phyloP scores from a whole-genome alignment of 805 yeast species.

The Myxozyma neglecta region DNA sequence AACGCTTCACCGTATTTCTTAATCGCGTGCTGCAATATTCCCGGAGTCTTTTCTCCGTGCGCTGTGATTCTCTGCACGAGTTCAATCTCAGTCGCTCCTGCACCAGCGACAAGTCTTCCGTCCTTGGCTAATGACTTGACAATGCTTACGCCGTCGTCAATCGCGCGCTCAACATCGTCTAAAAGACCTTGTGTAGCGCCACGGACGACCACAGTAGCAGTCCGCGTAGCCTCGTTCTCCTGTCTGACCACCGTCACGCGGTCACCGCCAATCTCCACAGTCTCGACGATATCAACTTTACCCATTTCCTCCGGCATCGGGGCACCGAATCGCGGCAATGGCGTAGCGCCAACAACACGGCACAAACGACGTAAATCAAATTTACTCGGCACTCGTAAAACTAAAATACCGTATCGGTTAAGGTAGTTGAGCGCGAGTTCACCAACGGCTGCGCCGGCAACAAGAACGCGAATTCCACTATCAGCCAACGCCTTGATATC shows the following conservation, averaged over 20 bases:
- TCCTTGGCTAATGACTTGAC: slow-evolving; percentile 87
- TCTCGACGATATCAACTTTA: slow-evolving; percentile 78
- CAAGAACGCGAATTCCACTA: slow-evolving; percentile 80
- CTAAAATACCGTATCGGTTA: slow-evolving; percentile 80
- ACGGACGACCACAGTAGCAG: slow-evolving; percentile 89
- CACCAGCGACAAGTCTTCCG: slow-evolving; percentile 82
- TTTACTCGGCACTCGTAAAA: slow-evolving; percentile 87
- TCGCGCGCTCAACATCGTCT: slow-evolving; percentile 95
- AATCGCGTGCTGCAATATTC: slow-evolving; percentile 87
- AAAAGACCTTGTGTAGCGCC: slow-evolving; percentile 94
- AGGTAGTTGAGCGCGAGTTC: slow-evolving; percentile 90
- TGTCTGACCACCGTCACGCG: slow-evolving; percentile 93
- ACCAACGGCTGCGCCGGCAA: slow-evolving; percentile 94
- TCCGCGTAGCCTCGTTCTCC: slow-evolving; percentile 57
- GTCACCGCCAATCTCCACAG: slow-evolving; percentile 95
- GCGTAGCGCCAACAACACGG: slow-evolving; percentile 97
- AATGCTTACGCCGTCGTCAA: slow-evolving; percentile 93
- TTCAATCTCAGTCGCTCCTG: slow-evolving; percentile 93
- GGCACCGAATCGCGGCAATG: slow-evolving; percentile 89
- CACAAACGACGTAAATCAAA: slow-evolving; percentile 91
- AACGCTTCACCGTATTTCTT: slow-evolving; percentile 92
- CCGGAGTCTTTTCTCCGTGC: slow-evolving; percentile 93
- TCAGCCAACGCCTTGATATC: slow-evolving; percentile 77
- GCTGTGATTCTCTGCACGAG: slow-evolving; percentile 74
- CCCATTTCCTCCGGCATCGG: slow-evolving; percentile 95